Conservation (phyloP, 805 yeast genomes). For the Candida nitratophila region DNA sequence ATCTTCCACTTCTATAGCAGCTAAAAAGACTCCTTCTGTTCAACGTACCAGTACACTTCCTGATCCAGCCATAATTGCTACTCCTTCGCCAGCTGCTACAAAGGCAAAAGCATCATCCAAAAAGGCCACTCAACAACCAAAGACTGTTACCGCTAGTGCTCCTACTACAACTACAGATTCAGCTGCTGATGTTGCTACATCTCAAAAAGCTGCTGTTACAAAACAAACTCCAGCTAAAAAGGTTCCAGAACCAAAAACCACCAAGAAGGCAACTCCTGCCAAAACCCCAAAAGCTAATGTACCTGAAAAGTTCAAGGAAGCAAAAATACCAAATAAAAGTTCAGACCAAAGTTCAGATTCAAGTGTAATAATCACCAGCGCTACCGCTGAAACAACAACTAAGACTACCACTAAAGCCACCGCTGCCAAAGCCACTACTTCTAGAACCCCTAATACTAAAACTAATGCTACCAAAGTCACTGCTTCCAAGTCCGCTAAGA, state of each 20-base stretch:
- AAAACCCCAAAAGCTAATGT: background rate
- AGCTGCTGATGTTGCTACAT: background rate
- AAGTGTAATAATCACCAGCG: no score
- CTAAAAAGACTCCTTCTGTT: background rate
- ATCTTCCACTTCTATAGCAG: no score
- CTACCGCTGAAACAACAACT: background rate
- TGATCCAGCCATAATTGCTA: background rate
- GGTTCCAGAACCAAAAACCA: background rate
- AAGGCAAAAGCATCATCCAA: background rate
- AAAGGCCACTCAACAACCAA: background rate
- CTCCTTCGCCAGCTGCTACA: background rate
- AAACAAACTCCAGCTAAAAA: background rate
- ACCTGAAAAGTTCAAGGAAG: no score
- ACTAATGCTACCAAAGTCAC: no score
- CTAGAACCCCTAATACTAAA: no score
- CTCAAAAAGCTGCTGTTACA: background rate
- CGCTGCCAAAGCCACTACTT: no score
- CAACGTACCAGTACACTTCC: background rate
- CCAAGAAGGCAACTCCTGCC: background rate
- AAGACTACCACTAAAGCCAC: slow-evolving; percentile 18
- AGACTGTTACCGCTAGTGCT: background rate
- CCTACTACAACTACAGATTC: no score
- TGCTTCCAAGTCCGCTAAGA: no score
- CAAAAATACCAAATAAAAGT: no score
- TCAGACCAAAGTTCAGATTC: no score